Conservation (phyloP, 2,329 filamentous ascomycete species). For the Ramularia endophylla region DNA sequence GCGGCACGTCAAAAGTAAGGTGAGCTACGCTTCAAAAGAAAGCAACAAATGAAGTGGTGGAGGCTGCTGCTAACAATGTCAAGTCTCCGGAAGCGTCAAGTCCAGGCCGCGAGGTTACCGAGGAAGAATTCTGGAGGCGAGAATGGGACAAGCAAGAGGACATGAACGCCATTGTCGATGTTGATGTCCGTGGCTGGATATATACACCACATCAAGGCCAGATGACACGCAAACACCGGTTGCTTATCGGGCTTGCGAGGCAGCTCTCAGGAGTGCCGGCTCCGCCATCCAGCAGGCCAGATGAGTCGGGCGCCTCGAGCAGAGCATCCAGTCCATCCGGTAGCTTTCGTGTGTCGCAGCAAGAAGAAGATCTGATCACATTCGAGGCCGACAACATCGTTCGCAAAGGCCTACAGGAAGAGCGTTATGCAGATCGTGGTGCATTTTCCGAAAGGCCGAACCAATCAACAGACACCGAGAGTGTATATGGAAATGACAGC, state of each 20-base stretch:
- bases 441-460: constrained; percentile 65
- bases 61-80: constrained; percentile 7
- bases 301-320: constrained; percentile 36
- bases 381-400: constrained; percentile 73
- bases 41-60: not conserved
- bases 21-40: constrained; percentile 17
- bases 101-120: constrained; percentile 19
- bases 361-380: constrained; percentile 62
- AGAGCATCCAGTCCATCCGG: constrained; percentile 37
- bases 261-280: constrained; percentile 82
- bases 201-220: constrained; percentile 81
- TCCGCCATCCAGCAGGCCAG: constrained; percentile 41
- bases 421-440: constrained; percentile 56
- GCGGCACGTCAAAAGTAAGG: constrained; percentile 53
- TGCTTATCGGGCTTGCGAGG: constrained; percentile 79
- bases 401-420: constrained; percentile 64
- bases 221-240: constrained; percentile 77
- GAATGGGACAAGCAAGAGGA: constrained; percentile 78
- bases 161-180: constrained; percentile 80
- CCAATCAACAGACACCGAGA: constrained; percentile 39
- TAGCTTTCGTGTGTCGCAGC: constrained; percentile 34
- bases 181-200: constrained; percentile 93
- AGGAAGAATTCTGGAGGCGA: constrained; percentile 62
- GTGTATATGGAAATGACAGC: constrained; percentile 32
- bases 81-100: constrained; percentile 9